These are phyloP conservation scores for Pseudisothecium myosuroides DNA, from an alignment of 225 moss, liverwort and hornwort genomes.

Conservation along the genomic window DNA sequence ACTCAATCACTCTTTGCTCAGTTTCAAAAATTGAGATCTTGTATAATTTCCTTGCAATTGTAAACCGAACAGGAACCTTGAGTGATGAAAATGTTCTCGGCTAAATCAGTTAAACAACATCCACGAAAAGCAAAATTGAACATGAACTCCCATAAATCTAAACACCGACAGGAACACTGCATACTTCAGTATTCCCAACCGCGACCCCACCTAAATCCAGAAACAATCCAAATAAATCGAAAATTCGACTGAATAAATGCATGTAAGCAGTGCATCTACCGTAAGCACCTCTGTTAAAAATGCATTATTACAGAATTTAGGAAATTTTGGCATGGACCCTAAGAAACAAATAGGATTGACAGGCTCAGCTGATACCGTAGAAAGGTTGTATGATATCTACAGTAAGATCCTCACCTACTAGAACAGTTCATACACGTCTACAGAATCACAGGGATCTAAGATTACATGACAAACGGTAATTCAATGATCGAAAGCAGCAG, in stretches of 20 bases:
- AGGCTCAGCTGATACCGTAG: neutral
- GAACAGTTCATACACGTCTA: neutral
- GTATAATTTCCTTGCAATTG: neutral
- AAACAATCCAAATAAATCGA: neutral
- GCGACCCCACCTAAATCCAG: neutral
- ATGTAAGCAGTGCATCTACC: neutral
- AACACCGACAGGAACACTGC: too few species aligned
- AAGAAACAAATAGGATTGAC: neutral
- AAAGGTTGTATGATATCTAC: neutral
- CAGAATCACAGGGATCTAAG: neutral
- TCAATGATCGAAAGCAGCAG: neutral
- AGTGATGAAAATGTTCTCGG: neutral
- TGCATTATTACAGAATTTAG: too few species aligned
- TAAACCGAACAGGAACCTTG: neutral
- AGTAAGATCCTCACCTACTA: neutral
- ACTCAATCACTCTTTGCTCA: neutral
- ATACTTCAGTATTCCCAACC: neutral
- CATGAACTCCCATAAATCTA: neutral
- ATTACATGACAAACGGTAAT: neutral
- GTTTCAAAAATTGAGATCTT: neutral
- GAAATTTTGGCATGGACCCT: neutral
- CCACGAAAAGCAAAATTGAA: neutral
- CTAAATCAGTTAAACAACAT: neutral
- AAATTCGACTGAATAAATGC: neutral
- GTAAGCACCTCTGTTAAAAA: neutral